Evolutionary conservation across 495 filamentous ascomycete species (phyloP), one percentile per base, ranked within the genome.

Genomic region (Trichoderma parareesei): DNA sequence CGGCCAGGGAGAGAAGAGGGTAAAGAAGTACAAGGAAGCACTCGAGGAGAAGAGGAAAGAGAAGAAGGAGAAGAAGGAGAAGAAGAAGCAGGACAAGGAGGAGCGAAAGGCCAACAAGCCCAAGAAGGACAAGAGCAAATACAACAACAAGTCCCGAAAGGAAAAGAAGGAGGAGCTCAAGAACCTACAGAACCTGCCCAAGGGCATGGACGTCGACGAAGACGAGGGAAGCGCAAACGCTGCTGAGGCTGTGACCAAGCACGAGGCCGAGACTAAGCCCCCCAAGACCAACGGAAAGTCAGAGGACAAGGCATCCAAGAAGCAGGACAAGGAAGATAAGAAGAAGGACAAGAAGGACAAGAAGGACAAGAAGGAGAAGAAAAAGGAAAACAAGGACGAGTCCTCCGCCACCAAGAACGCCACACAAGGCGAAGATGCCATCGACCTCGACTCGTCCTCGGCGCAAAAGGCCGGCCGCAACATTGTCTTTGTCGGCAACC

Each of bases 401-500:
- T 67, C 73, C 57, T 66, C 67, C 18, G 79, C 75, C 20, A 69
- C 77, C 6, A 71, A 74, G 63, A 67, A 72, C 49, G 62, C n/a
- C 38, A 38, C 48, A 64, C 64, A 66, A 41, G 64, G 55, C 5
- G 70, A 69, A 20, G 40, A 13, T 49, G 67, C 59, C 46, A 65
- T 42, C 5, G 65, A 71, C 46, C 53, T 57, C 16, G 55, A 44
- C 49, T 40, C 43, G 40, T 49, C 48, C 14, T 60, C 61, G 4
- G 61, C 61, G 42, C 5, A 18, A 8, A 63, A 63, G 61, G 8
- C 61, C 2, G 61, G 43, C 41, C 61, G 61, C 18, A 37, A 63
- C 61, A 63, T 63, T 46, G 61, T 63, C 40, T 64, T 64, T 40
- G 44, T 64, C 20, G 88, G 77, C 69, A 97, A 97, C 81, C 89